Percentiles rank a stretch among this genome's conserved stretches.
Conservation (phyloP, 768 basidiomycete species). For the Mrakia blollopis region DNA sequence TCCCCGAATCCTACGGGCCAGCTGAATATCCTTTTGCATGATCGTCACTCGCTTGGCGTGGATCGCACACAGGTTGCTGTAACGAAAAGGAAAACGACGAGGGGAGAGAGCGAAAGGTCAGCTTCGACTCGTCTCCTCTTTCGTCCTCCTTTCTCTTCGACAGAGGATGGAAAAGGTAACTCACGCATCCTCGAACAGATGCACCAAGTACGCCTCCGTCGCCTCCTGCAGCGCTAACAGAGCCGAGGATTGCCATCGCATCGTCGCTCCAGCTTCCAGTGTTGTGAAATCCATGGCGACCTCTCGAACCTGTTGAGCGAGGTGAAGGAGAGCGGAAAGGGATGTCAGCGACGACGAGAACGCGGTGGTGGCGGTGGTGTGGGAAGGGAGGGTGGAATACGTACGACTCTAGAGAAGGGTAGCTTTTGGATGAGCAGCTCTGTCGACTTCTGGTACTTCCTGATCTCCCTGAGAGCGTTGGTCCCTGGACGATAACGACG, state of each 20-base stretch:
- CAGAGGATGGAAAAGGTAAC: constrained; percentile 45
- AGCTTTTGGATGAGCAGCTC: constrained; percentile 80
- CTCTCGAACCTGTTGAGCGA: constrained; percentile 96
- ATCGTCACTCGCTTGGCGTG: constrained; percentile 97
- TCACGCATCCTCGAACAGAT: constrained; percentile 97
- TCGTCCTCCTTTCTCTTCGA: background rate
- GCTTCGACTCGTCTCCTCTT: background rate
- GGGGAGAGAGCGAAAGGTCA: constrained; percentile 8
- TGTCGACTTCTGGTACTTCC: constrained; percentile 90
- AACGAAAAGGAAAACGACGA: background rate
- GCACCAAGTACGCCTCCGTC: constrained; percentile 88
- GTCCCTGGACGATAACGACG: constrained; percentile 84
- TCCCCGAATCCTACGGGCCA: constrained; percentile 90
- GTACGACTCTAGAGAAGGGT: constrained; percentile 84
- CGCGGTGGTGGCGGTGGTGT: background rate
- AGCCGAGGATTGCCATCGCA: constrained; percentile 95
- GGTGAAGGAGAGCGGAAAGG: background rate
- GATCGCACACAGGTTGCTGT: constrained; percentile 84
- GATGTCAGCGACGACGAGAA: background rate
- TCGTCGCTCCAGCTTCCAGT: constrained; percentile 50
- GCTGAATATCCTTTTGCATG: constrained; percentile 95
- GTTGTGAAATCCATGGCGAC: constrained; percentile 82
- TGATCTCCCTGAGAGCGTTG: constrained; percentile 81
- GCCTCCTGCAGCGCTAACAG: constrained; percentile 93
- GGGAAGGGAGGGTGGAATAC: constrained; percentile 41